These are phyloP conservation scores for Halteria grandinella DNA, from an alignment of 73 alveolate genomes.

Conservation along the genomic window DNA sequence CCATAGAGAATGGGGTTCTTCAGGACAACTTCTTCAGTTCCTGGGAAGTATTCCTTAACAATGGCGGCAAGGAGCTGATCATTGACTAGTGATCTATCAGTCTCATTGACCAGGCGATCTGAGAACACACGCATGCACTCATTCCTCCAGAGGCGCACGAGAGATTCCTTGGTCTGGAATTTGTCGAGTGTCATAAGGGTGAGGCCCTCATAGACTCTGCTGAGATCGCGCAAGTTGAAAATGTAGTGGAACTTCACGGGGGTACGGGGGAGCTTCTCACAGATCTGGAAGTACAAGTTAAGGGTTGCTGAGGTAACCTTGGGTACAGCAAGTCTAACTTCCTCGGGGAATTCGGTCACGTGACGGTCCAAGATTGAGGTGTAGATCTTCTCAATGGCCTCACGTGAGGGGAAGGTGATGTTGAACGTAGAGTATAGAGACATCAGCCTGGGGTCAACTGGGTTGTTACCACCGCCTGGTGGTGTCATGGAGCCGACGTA, in stretches of 20 bases:
- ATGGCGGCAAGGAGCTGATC: conserved; percentile 67
- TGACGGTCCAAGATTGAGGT: conserved; percentile 91
- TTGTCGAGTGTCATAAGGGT: conserved; percentile 91
- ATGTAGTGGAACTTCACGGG: conserved; percentile 99
- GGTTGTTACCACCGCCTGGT: conserved; percentile 99
- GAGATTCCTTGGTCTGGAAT: conserved; percentile 87
- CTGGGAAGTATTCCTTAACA: conserved; percentile 78
- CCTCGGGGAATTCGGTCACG: conserved; percentile 92
- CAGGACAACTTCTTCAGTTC: conserved; percentile 75
- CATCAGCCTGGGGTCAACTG: conserved; percentile 98
- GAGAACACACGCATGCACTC: conserved; percentile 96
- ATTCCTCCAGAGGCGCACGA: conserved; percentile 98
- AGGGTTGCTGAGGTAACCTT: conserved; percentile 81
- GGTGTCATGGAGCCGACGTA: conserved; percentile 98
- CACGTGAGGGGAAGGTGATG: conserved; percentile 88
- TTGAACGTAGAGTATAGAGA: conserved; percentile 91
- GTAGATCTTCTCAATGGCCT: conserved; percentile 92
- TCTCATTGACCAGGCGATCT: conserved; percentile 85
- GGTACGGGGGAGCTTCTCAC: conserved; percentile 96
- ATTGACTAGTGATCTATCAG: conserved; percentile 69
- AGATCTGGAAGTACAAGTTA: conserved; percentile 76
- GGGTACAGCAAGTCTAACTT: conserved; percentile 66
- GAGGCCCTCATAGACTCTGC: conserved; percentile 98
- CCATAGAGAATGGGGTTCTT: conserved; percentile 83
- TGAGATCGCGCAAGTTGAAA: conserved; percentile 97